These are phyloP conservation scores for Colletotrichum sidae DNA, from an alignment of 2,329 filamentous ascomycete genomes.

Conservation along the genomic window DNA sequence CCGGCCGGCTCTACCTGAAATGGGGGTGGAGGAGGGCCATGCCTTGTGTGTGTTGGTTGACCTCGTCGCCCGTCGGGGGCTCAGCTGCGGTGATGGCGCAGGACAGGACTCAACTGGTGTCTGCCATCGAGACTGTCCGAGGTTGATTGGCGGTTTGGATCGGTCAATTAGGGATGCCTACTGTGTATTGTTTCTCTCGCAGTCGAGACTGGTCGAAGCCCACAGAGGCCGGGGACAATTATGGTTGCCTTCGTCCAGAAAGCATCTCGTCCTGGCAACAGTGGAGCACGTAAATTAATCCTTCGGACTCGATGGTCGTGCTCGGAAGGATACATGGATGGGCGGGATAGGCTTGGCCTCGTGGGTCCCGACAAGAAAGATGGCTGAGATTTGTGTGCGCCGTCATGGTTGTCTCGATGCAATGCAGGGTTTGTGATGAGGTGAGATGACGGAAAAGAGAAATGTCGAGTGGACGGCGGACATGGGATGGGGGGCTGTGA, in stretches of 20 bases:
- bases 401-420: conserved; percentile 23
- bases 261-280: neutral
- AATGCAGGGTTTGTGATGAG: conserved; percentile 35
- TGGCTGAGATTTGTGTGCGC: conserved; percentile 15
- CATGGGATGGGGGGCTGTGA: conserved; percentile 2
- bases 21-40: neutral
- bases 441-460: conserved; percentile 34
- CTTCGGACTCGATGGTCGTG: neutral
- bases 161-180: no score
- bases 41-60: neutral
- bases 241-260: conserved; percentile 11
- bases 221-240: neutral
- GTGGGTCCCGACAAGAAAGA: conserved; percentile 8
- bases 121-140: conserved; percentile 5
- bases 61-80: neutral
- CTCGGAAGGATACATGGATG: neutral
- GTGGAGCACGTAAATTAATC: neutral
- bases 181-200: neutral
- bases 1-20: neutral
- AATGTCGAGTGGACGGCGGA: neutral
- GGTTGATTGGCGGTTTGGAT: conserved; percentile 7
- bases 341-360: neutral
- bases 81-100: conserved; percentile 36
- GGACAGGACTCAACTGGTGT: conserved; percentile 12
- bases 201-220: neutral